Evolutionary conservation across 306 rosid genomes (phyloP).

Genomic region (Carpinus viminea): DNA sequence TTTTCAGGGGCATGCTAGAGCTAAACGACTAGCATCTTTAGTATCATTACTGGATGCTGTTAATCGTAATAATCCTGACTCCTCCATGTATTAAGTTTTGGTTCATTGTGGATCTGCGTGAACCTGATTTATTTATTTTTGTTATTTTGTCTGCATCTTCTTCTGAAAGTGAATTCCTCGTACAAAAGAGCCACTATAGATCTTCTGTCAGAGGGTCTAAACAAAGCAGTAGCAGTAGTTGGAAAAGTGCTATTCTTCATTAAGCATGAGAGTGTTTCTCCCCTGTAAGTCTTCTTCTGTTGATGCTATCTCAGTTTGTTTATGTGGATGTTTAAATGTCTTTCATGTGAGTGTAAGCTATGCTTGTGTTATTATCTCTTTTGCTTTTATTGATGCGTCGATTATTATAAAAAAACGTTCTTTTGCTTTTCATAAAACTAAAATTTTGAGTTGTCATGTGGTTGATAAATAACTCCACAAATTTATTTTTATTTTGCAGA

Average conservation of each 20-base stretch:
- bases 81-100: slow-evolving; percentile 20
- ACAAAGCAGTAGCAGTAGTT: slow-evolving; percentile 67
- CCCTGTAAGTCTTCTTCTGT: slow-evolving; percentile 64
- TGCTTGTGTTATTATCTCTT: background rate
- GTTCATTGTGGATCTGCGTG: slow-evolving; percentile 18
- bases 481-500: slow-evolving; percentile 51
- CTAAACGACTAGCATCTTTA: slow-evolving; percentile 58
- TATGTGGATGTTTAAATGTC: slow-evolving; percentile 7
- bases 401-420: no score
- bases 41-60: slow-evolving; percentile 60
- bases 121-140: slow-evolving; percentile 4
- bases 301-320: slow-evolving; percentile 20
- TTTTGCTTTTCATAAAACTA: background rate
- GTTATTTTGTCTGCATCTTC: slow-evolving; percentile 7
- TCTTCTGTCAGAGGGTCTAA: slow-evolving; percentile 69
- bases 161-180: slow-evolving; percentile 53
- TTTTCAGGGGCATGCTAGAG: slow-evolving; percentile 65
- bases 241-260: slow-evolving; percentile 83
- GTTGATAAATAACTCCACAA: background rate
- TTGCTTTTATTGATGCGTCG: background rate
- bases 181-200: slow-evolving; percentile 58
- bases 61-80: slow-evolving; percentile 54
- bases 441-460: background rate
- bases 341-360: background rate
- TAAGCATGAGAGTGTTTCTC: slow-evolving; percentile 66